Evolutionary conservation across 352 stramenopile species (phyloP).

Genomic region (Pythium aristosporum): DNA sequence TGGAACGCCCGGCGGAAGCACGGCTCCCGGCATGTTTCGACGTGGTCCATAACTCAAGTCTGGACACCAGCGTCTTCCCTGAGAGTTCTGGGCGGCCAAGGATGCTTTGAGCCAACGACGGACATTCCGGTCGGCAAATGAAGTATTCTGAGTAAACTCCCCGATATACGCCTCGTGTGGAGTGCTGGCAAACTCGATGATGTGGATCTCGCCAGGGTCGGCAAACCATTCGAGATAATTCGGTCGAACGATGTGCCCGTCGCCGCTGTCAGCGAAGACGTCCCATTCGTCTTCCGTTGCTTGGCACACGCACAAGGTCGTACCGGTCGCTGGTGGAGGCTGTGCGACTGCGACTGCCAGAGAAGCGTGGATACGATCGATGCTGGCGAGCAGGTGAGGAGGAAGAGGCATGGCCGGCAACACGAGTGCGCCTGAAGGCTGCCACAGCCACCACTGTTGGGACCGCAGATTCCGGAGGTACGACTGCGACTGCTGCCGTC

Average conservation of each 20-base stretch:
- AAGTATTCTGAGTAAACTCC: conserved; percentile 11
- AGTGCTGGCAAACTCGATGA: conserved; percentile 37
- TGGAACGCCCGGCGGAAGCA: conserved; percentile 38
- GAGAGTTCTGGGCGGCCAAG: conserved; percentile 28
- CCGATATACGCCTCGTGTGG: conserved; percentile 26
- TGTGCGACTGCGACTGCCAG: not conserved
- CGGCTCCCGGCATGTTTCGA: conserved; percentile 27
- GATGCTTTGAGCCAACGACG: conserved; percentile 16
- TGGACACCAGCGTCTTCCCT: conserved; percentile 27
- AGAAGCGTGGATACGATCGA: not conserved
- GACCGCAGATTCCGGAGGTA: not conserved
- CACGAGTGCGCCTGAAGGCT: not conserved
- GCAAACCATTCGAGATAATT: conserved; percentile 40
- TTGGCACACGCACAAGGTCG: conserved; percentile 30
- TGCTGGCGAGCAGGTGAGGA: not conserved
- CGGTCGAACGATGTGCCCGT: conserved; percentile 29
- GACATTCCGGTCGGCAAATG: conserved; percentile 15
- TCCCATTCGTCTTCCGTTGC: conserved; percentile 46
- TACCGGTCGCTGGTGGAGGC: conserved; percentile 16
- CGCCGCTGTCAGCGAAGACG: conserved; percentile 30
- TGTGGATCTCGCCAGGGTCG: conserved; percentile 31
- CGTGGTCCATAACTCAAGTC: conserved; percentile 36
- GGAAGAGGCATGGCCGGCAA: not conserved
- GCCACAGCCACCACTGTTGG: not conserved
- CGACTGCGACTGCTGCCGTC: not conserved